These are phyloP conservation scores for Sclerotiophoma versabilis DNA, from an alignment of 2,329 filamentous ascomycete species.

Conservation along the genomic window DNA sequence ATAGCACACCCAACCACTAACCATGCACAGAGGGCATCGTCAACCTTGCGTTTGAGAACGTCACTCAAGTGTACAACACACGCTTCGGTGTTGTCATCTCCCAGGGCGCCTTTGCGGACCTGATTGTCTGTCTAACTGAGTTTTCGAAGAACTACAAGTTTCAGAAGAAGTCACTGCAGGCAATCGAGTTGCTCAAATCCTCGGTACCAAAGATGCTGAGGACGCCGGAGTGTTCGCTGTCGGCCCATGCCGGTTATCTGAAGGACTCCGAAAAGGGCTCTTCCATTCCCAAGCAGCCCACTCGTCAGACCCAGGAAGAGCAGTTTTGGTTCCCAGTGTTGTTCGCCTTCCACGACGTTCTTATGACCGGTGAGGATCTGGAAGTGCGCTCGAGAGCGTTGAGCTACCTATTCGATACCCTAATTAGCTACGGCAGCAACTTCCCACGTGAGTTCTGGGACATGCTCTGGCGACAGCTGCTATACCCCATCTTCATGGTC, in stretches of 20 bases:
- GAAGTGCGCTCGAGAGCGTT: constrained; percentile 89
- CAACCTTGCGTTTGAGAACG: constrained; percentile 95
- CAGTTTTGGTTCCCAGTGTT: constrained; percentile 98
- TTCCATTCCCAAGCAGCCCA: constrained; percentile 67
- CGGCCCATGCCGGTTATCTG: constrained; percentile 65
- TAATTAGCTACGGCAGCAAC: constrained; percentile 87
- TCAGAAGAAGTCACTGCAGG: constrained; percentile 96
- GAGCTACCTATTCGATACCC: constrained; percentile 94
- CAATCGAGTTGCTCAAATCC: constrained; percentile 92
- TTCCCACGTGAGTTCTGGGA: constrained; percentile 98
- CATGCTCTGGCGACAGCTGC: constrained; percentile 92
- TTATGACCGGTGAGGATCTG: constrained; percentile 98
- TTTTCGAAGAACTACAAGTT: constrained; percentile 99
- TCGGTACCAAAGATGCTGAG: constrained; percentile 94
- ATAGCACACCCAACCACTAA: constrained; percentile 21
- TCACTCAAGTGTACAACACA: constrained; percentile 92
- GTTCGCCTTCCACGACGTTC: constrained; percentile 96
- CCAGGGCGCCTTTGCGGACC: constrained; percentile 94
- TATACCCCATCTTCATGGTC: constrained; percentile 99
- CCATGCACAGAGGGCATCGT: constrained; percentile 80
- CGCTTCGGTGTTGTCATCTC: constrained; percentile 95
- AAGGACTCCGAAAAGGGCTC: constrained; percentile 58
- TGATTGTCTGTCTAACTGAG: constrained; percentile 95
- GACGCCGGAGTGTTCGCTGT: constrained; percentile 93
- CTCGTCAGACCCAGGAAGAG: constrained; percentile 88